A percentile compares a stretch with the other conserved stretches of the same genome.
These are phyloP conservation scores for Suhomyces xylopsoci DNA, from an alignment of 805 yeast species.

Conservation along the genomic window DNA sequence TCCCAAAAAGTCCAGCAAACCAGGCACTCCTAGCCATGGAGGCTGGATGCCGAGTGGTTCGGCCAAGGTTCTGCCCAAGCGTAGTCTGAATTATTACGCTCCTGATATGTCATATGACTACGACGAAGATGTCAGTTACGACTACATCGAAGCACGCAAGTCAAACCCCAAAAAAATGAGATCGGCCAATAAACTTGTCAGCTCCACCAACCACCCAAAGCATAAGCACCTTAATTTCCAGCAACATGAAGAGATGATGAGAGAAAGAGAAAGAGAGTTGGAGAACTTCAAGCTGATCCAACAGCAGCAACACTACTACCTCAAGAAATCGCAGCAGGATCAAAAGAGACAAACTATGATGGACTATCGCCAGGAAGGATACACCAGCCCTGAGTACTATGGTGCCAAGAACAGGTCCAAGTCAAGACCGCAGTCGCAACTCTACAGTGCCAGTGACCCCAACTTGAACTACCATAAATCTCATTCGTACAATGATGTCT, in stretches of 20 bases:
- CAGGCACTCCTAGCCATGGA: constrained; percentile 4
- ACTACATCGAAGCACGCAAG: constrained; percentile 10
- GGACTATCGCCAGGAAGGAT: constrained; percentile 1
- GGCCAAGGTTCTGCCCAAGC: constrained; percentile 11
- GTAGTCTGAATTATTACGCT: constrained; percentile 6
- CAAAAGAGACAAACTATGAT: constrained; percentile 9
- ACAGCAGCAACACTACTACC: constrained; percentile 29
- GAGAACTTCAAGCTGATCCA: constrained; percentile 29
- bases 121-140: constrained; percentile 23
- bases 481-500: constrained; percentile 18
- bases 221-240: constrained; percentile 13
- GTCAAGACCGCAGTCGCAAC: constrained; percentile 17
- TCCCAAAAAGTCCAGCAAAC: constrained; percentile 4
- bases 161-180: constrained; percentile 8
- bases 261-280: constrained; percentile 27
- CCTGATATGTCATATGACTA: constrained; percentile 14
- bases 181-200: constrained; percentile 15
- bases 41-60: constrained; percentile 4
- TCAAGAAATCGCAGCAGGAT: constrained; percentile 12
- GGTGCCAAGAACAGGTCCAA: constrained; percentile 6
- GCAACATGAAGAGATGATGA: constrained; percentile 14
- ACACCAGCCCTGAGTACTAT: not conserved
- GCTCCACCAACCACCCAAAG: constrained; percentile 17
- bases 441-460: constrained; percentile 2
- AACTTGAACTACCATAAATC: constrained; percentile 9